Evolutionary conservation across 371 early-diverging fungal genomes (phyloP).

Genomic region (Mortierella sp.): DNA sequence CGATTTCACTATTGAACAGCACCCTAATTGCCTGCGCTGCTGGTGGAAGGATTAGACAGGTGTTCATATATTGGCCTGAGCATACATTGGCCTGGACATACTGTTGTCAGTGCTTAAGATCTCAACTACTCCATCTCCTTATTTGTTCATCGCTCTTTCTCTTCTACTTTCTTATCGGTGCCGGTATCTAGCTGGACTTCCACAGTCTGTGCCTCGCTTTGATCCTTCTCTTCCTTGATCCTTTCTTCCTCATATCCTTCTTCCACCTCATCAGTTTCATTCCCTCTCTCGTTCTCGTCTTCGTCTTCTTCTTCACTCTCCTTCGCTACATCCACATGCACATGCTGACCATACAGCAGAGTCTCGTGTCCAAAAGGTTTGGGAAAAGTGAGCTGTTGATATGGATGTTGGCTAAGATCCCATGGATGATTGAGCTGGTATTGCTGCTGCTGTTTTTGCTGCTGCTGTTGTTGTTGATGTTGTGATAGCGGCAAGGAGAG

Average conservation of each 20-base stretch:
- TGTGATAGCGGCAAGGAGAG: neutral
- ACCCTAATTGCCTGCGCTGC: too few relatives aligned
- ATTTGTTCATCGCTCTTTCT: too few relatives aligned
- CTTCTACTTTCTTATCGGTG: too few relatives aligned
- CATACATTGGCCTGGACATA: too few relatives aligned
- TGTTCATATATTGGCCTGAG: too few relatives aligned
- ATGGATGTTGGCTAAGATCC: neutral
- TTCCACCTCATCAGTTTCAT: neutral
- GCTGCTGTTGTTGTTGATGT: too few relatives aligned
- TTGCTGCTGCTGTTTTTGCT: too few relatives aligned
- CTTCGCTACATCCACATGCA: neutral
- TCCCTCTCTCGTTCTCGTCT: neutral
- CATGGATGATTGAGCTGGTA: neutral
- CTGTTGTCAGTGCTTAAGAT: too few relatives aligned
- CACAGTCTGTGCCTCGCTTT: neutral
- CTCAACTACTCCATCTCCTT: too few relatives aligned
- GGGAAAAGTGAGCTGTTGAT: neutral
- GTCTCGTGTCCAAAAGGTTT: constrained; percentile 1
- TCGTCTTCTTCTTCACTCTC: constrained; percentile 1
- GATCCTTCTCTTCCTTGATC: neutral
- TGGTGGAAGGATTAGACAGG: too few relatives aligned
- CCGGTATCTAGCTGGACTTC: too few relatives aligned
- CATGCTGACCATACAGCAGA: neutral
- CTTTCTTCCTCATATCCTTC: neutral
- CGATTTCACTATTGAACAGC: too few relatives aligned